A percentile compares a stretch with the other conserved stretches of the same genome.
Conservation (phyloP, 1,284 basidiomycete species). For the Porodaedalea pini region DNA sequence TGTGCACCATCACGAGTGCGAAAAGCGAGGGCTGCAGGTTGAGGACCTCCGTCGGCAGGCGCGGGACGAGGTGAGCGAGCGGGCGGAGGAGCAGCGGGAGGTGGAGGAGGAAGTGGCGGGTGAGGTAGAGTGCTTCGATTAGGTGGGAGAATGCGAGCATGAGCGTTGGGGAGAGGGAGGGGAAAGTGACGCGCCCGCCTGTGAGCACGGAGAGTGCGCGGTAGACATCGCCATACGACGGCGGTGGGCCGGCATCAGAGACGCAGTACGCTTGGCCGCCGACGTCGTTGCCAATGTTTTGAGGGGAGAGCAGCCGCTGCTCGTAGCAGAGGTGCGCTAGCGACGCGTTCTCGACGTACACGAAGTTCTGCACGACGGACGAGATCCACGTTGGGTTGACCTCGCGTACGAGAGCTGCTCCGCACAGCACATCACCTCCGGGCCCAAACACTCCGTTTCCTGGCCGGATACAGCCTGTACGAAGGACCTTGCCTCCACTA, state of each 20-base stretch:
- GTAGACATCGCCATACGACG: constrained; percentile 61
- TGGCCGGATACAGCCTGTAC: constrained; percentile 69
- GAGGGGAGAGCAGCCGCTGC: constrained; percentile 50
- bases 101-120: constrained; percentile 37
- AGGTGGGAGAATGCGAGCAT: constrained; percentile 53
- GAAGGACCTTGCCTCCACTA: constrained; percentile 34
- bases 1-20: constrained; percentile 55
- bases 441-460: constrained; percentile 73
- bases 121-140: constrained; percentile 53
- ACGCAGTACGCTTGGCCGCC: constrained; percentile 66
- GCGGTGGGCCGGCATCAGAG: constrained; percentile 57
- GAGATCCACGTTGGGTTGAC: constrained; percentile 61
- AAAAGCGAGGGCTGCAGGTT: constrained; percentile 70
- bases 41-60: constrained; percentile 49
- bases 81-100: constrained; percentile 21
- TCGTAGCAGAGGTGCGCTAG: constrained; percentile 70
- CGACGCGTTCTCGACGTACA: constrained; percentile 71
- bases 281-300: constrained; percentile 48
- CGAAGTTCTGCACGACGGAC: constrained; percentile 56
- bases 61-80: constrained; percentile 40
- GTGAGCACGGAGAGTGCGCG: constrained; percentile 45
- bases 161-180: constrained; percentile 47
- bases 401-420: constrained; percentile 54
- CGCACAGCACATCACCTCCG: constrained; percentile 64
- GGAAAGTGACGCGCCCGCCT: constrained; percentile 50